Evolutionary conservation across 805 yeast genomes (phyloP).

Genomic region (Lipomyces chichibuensis): DNA sequence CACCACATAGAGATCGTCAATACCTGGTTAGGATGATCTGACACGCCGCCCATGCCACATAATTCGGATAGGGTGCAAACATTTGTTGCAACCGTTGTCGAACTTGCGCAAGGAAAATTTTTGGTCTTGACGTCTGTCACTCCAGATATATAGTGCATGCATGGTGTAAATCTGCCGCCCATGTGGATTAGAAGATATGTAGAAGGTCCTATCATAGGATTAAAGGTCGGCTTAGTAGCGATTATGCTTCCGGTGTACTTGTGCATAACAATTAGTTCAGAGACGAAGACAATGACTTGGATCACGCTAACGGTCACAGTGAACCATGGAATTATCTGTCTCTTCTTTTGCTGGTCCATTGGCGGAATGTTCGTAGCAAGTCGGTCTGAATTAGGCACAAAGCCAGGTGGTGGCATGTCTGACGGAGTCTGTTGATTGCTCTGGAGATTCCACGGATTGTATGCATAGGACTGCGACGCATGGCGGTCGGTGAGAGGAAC

Average conservation of each 20-base stretch:
- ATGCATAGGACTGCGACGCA: conserved; percentile 2
- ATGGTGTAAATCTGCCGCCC: conserved; percentile 73
- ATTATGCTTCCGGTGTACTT: conserved; percentile 63
- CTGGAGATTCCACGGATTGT: conserved; percentile 10
- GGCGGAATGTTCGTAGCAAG: conserved; percentile 1
- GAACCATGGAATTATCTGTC: conserved; percentile 40
- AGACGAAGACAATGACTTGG: conserved; percentile 60
- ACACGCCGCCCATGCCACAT: conserved; percentile 62
- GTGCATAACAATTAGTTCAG: conserved; percentile 62
- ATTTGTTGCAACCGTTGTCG: conserved; percentile 58
- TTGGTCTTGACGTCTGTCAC: conserved; percentile 54
- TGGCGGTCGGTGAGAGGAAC: conserved; percentile 23
- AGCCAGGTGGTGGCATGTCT: neutral
- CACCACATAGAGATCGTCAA: neutral
- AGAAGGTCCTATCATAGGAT: conserved; percentile 81
- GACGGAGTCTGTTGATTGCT: neutral
- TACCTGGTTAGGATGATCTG: conserved; percentile 56
- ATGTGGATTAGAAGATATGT: conserved; percentile 61
- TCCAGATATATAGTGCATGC: conserved; percentile 59
- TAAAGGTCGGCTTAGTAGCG: conserved; percentile 70
- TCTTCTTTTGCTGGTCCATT: neutral
- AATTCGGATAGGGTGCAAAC: conserved; percentile 61
- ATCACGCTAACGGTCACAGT: conserved; percentile 39
- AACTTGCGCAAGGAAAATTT: conserved; percentile 68
- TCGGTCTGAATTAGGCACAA: conserved; percentile 1